Base-by-base conservation (phyloP, 2,329 filamentous ascomycete species). In the Cladosporium cucumerinum region DNA sequence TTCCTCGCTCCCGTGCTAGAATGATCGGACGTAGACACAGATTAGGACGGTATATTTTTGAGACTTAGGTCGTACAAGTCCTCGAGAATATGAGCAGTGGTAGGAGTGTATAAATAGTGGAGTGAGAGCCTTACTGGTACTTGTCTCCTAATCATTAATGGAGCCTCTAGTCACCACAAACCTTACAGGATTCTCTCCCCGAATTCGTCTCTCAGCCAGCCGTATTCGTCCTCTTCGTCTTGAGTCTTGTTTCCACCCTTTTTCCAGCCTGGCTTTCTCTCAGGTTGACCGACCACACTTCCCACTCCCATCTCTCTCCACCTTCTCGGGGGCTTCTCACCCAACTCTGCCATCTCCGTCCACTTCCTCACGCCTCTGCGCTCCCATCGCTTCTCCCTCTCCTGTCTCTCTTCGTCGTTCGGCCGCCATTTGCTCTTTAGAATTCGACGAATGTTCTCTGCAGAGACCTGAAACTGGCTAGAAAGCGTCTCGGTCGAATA, bases 381-480 rank as follows among this genome's bases (percentile, higher is more conserved):
- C 64, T 82, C 79, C 82, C 82, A 84, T 30, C 82, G 71, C 63
- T 71, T 66, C 69, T 78, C 71, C 43, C 81, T 72, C 7, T 78
- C 76, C 28, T 81, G 79, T 18, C 76, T 71, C 66, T 83, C 80
- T 46, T 79, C 77, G 57, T 82, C 73, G 8, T 75, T 81, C 3
- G 91, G 88, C 71, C 79, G 78, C 89, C 91, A 95, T 66, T 91
- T 93, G 75, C 86, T 87, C 80, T 86, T 92, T 67, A 99, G 80
- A 61, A 99, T 96, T 39, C 95, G 86, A 12, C 93, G 87, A 66
- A 98, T 91, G 0, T 88, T 91, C 75, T 99, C 95, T 2, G 91
- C 83, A 0, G 92, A 93, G n/a, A 97, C 83, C 76, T 93, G 84
- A 78, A 98, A 99, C 70, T 92, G 87, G 1, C 87, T 74, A 0